phyloP scores from a whole-genome alignment of 2,329 filamentous ascomycete species.

The Emericellopsis atlantica region DNA sequence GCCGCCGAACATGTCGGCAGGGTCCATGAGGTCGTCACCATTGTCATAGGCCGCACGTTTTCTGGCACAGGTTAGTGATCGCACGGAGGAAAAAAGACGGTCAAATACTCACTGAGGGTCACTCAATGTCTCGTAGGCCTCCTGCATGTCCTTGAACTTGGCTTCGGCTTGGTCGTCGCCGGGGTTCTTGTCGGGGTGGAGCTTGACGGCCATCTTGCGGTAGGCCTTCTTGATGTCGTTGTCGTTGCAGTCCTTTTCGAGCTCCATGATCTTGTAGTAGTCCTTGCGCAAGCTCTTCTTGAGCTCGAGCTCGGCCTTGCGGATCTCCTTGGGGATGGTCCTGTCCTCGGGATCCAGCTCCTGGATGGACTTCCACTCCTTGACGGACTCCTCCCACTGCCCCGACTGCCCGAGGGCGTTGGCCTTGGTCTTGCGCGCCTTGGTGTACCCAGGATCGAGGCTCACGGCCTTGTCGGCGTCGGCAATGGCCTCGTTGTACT shows the following conservation, averaged over 20 bases:
- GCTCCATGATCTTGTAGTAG: slow-evolving; percentile 92
- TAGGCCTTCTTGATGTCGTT: slow-evolving; percentile 93
- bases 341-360: slow-evolving; percentile 76
- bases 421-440: slow-evolving; percentile 87
- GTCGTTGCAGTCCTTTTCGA: slow-evolving; percentile 76
- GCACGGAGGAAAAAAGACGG: neutral
- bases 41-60: slow-evolving; percentile 87
- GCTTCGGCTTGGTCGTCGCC: slow-evolving; percentile 74
- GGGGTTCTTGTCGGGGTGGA: slow-evolving; percentile 97
- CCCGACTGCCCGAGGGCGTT: slow-evolving; percentile 78
- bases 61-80: slow-evolving; percentile 32
- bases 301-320: slow-evolving; percentile 82
- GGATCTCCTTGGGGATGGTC: slow-evolving; percentile 70
- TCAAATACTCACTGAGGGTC: slow-evolving; percentile 66
- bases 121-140: slow-evolving; percentile 91
- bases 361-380: slow-evolving; percentile 76
- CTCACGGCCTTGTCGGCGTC: slow-evolving; percentile 79
- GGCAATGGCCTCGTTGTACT: slow-evolving; percentile 66
- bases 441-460: slow-evolving; percentile 74
- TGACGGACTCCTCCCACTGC: slow-evolving; percentile 83
- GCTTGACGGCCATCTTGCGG: slow-evolving; percentile 82
- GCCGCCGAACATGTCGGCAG: slow-evolving; percentile 70
- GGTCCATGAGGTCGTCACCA: slow-evolving; percentile 82
- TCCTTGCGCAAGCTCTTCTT: slow-evolving; percentile 98
- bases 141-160: slow-evolving; percentile 94